phyloP scores from a whole-genome alignment of 139 green algal genomes.

The Spirogloea muscicola region DNA sequence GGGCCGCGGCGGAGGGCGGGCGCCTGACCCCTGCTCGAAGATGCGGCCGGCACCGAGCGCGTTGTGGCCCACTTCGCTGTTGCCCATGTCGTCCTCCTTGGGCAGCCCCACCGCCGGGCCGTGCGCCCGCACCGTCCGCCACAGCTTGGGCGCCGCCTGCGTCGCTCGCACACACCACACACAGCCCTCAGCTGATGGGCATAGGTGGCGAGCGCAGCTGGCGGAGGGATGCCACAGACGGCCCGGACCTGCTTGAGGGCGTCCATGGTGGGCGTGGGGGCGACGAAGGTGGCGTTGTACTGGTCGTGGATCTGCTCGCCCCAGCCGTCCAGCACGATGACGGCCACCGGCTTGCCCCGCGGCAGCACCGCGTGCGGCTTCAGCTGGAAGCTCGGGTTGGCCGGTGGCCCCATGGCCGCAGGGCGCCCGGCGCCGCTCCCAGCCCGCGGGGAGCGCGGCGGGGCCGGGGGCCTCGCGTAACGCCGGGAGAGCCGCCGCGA shows the following conservation, averaged over 20 bases:
- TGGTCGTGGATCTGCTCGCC: conserved; percentile 23
- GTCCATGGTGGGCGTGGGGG: conserved; percentile 13
- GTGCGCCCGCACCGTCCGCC: conserved; percentile 76
- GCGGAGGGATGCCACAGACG: no score
- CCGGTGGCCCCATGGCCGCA: no score
- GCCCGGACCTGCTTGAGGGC: conserved; percentile 7
- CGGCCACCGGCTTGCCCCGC: conserved; percentile 21
- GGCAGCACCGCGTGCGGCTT: conserved; percentile 28
- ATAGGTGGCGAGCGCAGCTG: no score
- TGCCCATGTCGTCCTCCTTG: conserved; percentile 89
- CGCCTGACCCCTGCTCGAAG: conserved; percentile 76
- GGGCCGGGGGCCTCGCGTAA: no score
- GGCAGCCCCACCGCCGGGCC: conserved; percentile 88
- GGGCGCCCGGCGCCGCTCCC: no score
- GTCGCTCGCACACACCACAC: no score
- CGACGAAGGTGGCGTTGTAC: conserved; percentile 25
- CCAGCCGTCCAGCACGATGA: conserved; percentile 39
- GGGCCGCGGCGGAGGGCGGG: no score
- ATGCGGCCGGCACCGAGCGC: conserved; percentile 88
- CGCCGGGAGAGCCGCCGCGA: no score
- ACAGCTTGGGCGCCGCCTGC: conserved; percentile 35
- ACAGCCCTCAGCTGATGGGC: no score
- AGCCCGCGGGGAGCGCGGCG: no score
- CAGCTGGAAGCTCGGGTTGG: no score
- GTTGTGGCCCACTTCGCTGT: conserved; percentile 89